Base-by-base conservation (phyloP, 305 asterid genomes). In the Salvia sclarea region DNA sequence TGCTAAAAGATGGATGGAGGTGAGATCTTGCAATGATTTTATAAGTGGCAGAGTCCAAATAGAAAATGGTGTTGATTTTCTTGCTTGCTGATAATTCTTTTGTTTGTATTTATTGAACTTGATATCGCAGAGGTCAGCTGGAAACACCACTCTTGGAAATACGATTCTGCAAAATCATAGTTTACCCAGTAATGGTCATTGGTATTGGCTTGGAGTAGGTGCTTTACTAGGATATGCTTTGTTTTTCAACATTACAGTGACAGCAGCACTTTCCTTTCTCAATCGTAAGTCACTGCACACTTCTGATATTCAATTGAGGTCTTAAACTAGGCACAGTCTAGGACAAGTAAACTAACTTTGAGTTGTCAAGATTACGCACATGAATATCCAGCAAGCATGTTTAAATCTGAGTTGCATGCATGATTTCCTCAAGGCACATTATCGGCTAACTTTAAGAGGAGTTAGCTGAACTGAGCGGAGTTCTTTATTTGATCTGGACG, bases 151-250 rank as follows among this genome's bases (percentile, higher is more conserved):
- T 63, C 82, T 92, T 66, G 98, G 98, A 47, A 44, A 66, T 25
- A 57, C 35, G 18, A 18, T 87, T 79, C 85, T 92, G 77, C 64
- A 57, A 41, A 84, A 82, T 49, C 95, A 89, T 69, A 72, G 89
- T 81, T 70, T 92, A 66, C 92, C 98, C 47, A 74, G 30, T 69
- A 75, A 66, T 55, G 77, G 69, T 58, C 59, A 70, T 68, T 92
- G 96, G 98, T 92, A 87, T 76, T 89, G 98, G 98, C 66, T 92
- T 53, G 96, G 98, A 77, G 80, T 87, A 59, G 88, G 91, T 41
- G 88, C 14, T 50, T 60, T 92, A 71, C 74, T 89, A 41, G 83
- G 84, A 57, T 92, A 86, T 71, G 82, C 92, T 64, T 22, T 92
- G 61, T 57, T 92, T 78, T 86, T 92, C 84, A 89, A 87, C 79